Conservation (phyloP, 768 basidiomycete genomes). For the Leccinum barrowsii region DNA sequence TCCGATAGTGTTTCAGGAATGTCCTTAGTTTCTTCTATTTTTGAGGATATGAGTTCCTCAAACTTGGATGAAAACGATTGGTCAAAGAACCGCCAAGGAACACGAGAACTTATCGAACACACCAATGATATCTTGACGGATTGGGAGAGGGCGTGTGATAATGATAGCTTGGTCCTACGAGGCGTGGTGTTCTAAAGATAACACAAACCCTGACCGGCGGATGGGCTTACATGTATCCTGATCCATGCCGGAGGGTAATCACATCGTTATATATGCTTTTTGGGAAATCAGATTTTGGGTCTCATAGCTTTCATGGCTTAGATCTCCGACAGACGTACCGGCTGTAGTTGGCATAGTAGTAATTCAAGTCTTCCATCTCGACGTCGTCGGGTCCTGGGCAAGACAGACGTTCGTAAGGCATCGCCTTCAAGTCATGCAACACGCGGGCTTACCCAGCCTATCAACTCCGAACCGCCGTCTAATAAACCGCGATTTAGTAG, state of each 20-base stretch:
- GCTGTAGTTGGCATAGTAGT: constrained; percentile 95
- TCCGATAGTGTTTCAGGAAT: constrained; percentile 91
- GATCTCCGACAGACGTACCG: constrained; percentile 47
- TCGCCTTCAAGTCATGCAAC: not conserved
- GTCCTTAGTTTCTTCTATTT: constrained; percentile 95
- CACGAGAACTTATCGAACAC: constrained; percentile 15
- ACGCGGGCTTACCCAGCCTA: constrained; percentile 55
- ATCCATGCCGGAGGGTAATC: constrained; percentile 90
- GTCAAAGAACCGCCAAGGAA: not conserved
- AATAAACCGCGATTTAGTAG: constrained; percentile 6
- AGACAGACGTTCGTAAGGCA: constrained; percentile 1
- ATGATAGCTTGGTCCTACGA: constrained; percentile 86
- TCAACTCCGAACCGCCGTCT: constrained; percentile 96
- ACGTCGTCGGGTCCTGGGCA: constrained; percentile 76
- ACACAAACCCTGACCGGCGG: constrained; percentile 9
- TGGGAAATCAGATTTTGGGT: constrained; percentile 25
- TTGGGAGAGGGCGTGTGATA: constrained; percentile 93
- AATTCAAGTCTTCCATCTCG: constrained; percentile 97
- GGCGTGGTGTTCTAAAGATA: constrained; percentile 7
- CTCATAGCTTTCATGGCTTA: constrained; percentile 18
- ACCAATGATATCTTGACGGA: constrained; percentile 96
- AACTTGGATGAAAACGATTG: constrained; percentile 52
- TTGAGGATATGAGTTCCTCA: constrained; percentile 86
- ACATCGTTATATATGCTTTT: constrained; percentile 93
- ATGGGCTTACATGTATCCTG: constrained; percentile 82